Evolutionary conservation across 495 filamentous ascomycete species (phyloP), one percentile per base, ranked within the genome.

Genomic region (Aspergillus coremiiformis): DNA sequence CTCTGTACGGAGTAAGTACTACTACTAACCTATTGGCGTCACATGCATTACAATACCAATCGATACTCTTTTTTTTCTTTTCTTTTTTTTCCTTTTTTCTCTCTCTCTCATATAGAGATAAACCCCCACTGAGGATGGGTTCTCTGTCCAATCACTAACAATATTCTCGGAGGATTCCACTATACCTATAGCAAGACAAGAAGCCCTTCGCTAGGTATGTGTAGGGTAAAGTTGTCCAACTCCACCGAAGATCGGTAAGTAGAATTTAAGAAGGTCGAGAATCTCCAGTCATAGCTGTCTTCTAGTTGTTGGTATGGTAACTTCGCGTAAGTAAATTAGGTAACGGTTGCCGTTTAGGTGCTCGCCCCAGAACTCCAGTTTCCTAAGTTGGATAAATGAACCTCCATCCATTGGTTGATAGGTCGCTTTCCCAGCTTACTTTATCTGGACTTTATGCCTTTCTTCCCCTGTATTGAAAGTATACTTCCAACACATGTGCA

Each of bases 201-300:
- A 35, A 14, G 9, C 11, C 32, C 32, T 10, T 35, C 12, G 14
- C 32, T 35, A 35, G n/a, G n/a, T n/a, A n/a, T n/a, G n/a, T n/a
- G n/a, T n/a, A n/a, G n/a, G n/a, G n/a, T n/a, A n/a, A n/a, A n/a
- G n/a, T n/a, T n/a, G n/a, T n/a, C 30, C 35, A 29, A 26, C 22
- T 26, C 47, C 47, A 30, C 47, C 35, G 3, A 12, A 4, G 47
- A 23, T 50, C 47, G 22, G 27, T 35, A 11, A n/a, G n/a, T n/a
- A n/a, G n/a, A n/a, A n/a, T n/a, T n/a, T n/a, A n/a, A 39, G 24
- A 26, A 20, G 47, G 47, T 50, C 47, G 35, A 50, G 47, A 50
- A 35, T 35, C 32, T 50, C 24, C 7, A n/a, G n/a, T n/a, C n/a
- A n/a, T n/a, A n/a, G n/a, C n/a, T n/a, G n/a, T n/a, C n/a, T n/a